A percentile compares a stretch with the other conserved stretches of the same genome.
Evolutionary conservation across 768 basidiomycete species (phyloP).

Genomic region (Mycena sanguinolenta): DNA sequence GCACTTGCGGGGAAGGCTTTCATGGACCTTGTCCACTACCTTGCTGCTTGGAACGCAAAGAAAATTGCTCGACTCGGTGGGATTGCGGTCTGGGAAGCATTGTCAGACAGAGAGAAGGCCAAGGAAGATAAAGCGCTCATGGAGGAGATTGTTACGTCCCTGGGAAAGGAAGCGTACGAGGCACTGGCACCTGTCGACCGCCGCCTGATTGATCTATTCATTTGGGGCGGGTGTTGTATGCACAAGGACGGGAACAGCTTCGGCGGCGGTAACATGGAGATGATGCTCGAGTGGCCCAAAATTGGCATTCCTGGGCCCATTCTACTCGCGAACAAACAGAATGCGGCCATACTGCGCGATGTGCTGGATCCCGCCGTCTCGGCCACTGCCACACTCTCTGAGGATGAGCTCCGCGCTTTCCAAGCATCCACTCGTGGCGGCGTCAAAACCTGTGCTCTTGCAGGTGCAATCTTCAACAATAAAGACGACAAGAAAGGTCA

Average conservation of each 20-base stretch:
- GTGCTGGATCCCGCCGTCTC: constrained; percentile 9
- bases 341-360: neutral
- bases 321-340: constrained; percentile 25
- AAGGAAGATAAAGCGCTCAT: neutral
- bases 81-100: neutral
- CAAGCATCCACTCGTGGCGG: constrained; percentile 37
- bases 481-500: constrained; percentile 13
- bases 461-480: constrained; percentile 1
- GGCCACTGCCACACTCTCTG: neutral
- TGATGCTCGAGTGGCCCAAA: constrained; percentile 44
- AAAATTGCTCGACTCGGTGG: constrained; percentile 12
- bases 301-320: constrained; percentile 7
- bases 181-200: neutral
- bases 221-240: constrained; percentile 50
- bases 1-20: neutral
- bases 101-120: neutral
- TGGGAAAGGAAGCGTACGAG: neutral
- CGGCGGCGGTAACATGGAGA: constrained; percentile 44
- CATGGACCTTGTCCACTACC: constrained; percentile 4
- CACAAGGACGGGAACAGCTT: constrained; percentile 40
- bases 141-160: neutral
- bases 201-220: constrained; percentile 41
- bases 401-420: constrained; percentile 12
- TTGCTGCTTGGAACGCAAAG: constrained; percentile 19
- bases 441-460: constrained; percentile 32